These are phyloP conservation scores for Inosperma sp. DNA, from an alignment of 768 basidiomycete species.

Conservation along the genomic window DNA sequence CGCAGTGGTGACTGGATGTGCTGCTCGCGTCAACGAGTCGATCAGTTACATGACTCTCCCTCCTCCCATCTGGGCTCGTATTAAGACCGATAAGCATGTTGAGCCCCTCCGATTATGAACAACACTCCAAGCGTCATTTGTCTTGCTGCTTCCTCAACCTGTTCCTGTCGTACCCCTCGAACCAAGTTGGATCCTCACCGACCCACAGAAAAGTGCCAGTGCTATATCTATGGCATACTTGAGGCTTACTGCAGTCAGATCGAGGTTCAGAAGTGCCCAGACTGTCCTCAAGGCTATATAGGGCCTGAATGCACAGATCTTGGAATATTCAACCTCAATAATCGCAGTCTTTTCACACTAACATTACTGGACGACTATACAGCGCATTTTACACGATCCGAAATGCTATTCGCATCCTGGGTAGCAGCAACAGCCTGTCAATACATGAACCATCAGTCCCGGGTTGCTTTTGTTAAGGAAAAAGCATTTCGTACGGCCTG, in stretches of 20 bases:
- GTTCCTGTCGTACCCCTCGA: constrained; percentile 11
- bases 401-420: constrained; percentile 33
- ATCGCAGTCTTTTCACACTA: constrained; percentile 27
- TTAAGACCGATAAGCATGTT: constrained; percentile 8
- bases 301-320: constrained; percentile 26
- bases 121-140: background rate
- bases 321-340: constrained; percentile 35
- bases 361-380: constrained; percentile 34
- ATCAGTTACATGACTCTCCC: constrained; percentile 14
- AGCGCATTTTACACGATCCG: constrained; percentile 26
- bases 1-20: background rate
- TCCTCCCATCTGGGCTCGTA: constrained; percentile 14
- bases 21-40: constrained; percentile 1
- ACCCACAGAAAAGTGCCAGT: background rate
- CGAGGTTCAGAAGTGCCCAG: constrained; percentile 16
- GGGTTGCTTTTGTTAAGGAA: constrained; percentile 22
- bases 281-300: constrained; percentile 20
- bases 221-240: constrained; percentile 14
- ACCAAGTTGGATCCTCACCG: constrained; percentile 3
- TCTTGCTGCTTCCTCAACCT: constrained; percentile 9
- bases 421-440: constrained; percentile 18
- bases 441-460: constrained; percentile 16
- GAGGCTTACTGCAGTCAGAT: constrained; percentile 6
- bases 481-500: constrained; percentile 28
- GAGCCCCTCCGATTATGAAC: background rate